phyloP scores from a whole-genome alignment of 208 protist genomes.

The Trypanosoma caninum region DNA sequence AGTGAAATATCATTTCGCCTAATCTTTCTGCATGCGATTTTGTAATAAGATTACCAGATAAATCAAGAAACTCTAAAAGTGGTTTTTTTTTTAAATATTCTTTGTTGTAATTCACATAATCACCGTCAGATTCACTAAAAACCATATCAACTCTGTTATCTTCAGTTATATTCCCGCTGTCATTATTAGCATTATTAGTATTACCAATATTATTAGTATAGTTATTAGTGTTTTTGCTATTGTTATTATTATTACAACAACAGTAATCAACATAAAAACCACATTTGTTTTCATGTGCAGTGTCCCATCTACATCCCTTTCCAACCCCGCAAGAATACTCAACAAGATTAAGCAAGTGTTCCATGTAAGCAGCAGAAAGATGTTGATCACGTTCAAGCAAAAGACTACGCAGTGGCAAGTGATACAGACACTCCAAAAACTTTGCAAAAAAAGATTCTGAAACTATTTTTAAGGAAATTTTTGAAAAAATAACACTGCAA shows the following conservation, averaged over 20 bases:
- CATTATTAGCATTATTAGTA: not conserved
- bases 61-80: constrained; percentile 29
- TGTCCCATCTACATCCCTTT: constrained; percentile 8
- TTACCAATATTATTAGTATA: not conserved
- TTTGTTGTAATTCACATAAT: too few species aligned
- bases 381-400: constrained; percentile 12
- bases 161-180: not conserved
- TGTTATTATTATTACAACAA: too few species aligned
- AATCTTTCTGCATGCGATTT: constrained; percentile 15
- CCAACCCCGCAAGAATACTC: constrained; percentile 27
- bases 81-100: not conserved
- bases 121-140: too few species aligned
- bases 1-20: constrained; percentile 27
- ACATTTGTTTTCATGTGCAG: not conserved
- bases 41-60: constrained; percentile 24
- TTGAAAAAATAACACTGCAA: constrained; percentile 12
- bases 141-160: too few species aligned
- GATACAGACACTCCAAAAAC: constrained; percentile 27
- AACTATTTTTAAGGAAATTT: not conserved
- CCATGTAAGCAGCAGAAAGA: constrained; percentile 17
- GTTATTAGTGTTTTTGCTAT: too few species aligned
- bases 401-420: constrained; percentile 30
- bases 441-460: constrained; percentile 10
- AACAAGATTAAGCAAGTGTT: constrained; percentile 32
- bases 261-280: too few species aligned